A percentile compares a stretch with the other conserved stretches of the same genome.
phyloP scores from a whole-genome alignment of 352 stramenopile genomes.

The Globisporangium perplexum region DNA sequence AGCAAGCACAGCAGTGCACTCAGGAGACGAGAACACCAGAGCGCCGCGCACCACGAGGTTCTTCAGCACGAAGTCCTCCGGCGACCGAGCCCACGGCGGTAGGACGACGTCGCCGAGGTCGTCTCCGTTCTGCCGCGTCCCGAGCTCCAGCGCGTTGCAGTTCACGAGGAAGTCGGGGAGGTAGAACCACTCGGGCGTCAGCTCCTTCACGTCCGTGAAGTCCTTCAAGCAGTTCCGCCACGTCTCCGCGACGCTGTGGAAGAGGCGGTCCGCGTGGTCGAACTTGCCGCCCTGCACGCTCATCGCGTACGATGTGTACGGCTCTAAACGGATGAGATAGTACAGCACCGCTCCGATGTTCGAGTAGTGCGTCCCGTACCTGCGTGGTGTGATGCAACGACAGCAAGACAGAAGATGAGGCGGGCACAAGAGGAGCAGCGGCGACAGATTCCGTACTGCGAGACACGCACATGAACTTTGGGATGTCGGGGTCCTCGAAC shows the following conservation, averaged over 20 bases:
- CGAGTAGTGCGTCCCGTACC: slow-evolving; percentile 87
- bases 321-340: slow-evolving; percentile 98
- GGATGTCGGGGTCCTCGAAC: slow-evolving; percentile 85
- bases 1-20: not conserved
- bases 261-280: slow-evolving; percentile 91
- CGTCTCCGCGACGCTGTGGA: slow-evolving; percentile 87
- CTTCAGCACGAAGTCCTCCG: slow-evolving; percentile 84
- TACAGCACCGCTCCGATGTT: slow-evolving; percentile 96
- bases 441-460: not conserved
- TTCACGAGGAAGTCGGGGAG: slow-evolving; percentile 88
- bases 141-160: slow-evolving; percentile 77
- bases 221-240: slow-evolving; percentile 87
- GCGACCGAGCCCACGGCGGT: slow-evolving; percentile 79
- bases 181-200: slow-evolving; percentile 95
- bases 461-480: slow-evolving; percentile 76
- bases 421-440: not conserved
- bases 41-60: slow-evolving; percentile 75
- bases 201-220: slow-evolving; percentile 92
- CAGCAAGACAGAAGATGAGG: not conserved
- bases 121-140: slow-evolving; percentile 74
- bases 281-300: slow-evolving; percentile 95
- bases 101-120: slow-evolving; percentile 93
- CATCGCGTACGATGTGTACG: slow-evolving; percentile 94
- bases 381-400: slow-evolving; percentile 16
- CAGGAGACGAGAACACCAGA: not conserved